Evolutionary conservation across 2,329 filamentous ascomycete genomes (phyloP), one percentile per base, ranked within the genome.

Genomic region (Trichoderma atrobrunneum): DNA sequence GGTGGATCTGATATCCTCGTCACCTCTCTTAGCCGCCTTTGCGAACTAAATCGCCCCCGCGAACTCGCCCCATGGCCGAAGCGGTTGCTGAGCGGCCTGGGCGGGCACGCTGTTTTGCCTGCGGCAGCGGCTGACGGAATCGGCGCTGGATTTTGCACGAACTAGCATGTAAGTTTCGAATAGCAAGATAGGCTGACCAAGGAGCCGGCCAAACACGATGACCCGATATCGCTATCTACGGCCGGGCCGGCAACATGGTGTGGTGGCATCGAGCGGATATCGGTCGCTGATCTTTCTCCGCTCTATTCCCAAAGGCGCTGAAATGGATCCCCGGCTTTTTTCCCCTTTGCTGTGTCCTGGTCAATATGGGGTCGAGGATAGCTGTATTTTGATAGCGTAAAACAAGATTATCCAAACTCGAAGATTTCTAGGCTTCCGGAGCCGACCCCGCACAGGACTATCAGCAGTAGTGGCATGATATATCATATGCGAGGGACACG

Each of bases 171-270:
- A 43, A 57, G 64, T 57, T 56, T 24, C 64, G 43, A 34, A 24
- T 16, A 21, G 16, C 10, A 12, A 48, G 43, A 21, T 48, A 18
- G 18, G 11, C 43, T 14, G 24, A 24, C 62, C 39, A 65, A 43
- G 18, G 62, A 65, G 26, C 14, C 30, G 28, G 62, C 10, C 43
- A 54, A 59, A 8, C 51, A 34, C 34, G 65, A 28, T 59, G 28
- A 68, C 65, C 65, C 65, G 65, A 68, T 68, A 59, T 68, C 65
- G 65, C 65, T 68, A 68, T 59, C 34, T 68, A 24, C 34, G 65
- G 54, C 65, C 65, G 65, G 65, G 51, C 65, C 54, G 65, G 65
- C 28, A 43, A 14, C 54, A 51, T 51, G 63, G 63, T 65, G 56
- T 69, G 65, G 65, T 69, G 54, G 65, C 7, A 59, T n/a, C 36